These are phyloP conservation scores for Lentinus polychrous DNA, from an alignment of 1,284 basidiomycete genomes.

Conservation along the genomic window DNA sequence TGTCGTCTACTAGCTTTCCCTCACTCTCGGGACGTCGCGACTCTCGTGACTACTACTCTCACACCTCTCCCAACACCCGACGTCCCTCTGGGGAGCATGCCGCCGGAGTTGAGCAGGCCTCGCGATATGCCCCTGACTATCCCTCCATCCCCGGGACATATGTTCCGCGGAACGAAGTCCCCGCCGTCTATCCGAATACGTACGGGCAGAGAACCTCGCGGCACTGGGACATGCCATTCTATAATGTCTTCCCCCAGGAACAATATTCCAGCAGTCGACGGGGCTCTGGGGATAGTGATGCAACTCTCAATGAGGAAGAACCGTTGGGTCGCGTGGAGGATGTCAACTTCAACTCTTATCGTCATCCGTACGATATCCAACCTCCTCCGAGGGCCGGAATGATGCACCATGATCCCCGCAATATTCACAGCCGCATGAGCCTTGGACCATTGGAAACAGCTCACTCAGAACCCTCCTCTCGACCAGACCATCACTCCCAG, in stretches of 20 bases:
- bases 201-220: too few relatives aligned
- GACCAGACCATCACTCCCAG: slow-evolving; percentile 1
- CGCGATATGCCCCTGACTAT: not conserved
- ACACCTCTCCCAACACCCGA: not conserved
- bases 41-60: not conserved
- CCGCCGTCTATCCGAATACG: too few relatives aligned
- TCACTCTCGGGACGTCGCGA: not conserved
- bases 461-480: not conserved
- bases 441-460: not conserved
- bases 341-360: slow-evolving; percentile 42
- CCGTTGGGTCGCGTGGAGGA: not conserved
- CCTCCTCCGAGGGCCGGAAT: slow-evolving; percentile 34
- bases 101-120: not conserved
- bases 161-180: not conserved
- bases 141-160: not conserved
- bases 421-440: not conserved
- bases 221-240: not conserved
- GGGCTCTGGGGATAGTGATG: slow-evolving; percentile 5
- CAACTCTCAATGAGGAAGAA: slow-evolving; percentile 1
- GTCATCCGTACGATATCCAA: slow-evolving; percentile 54
- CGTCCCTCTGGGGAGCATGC: not conserved
- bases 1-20: slow-evolving; percentile 1
- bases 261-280: not conserved
- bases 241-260: not conserved
- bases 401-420: slow-evolving; percentile 4